phyloP scores from a whole-genome alignment of 805 yeast genomes.

The Isabelozyma gotoi region DNA sequence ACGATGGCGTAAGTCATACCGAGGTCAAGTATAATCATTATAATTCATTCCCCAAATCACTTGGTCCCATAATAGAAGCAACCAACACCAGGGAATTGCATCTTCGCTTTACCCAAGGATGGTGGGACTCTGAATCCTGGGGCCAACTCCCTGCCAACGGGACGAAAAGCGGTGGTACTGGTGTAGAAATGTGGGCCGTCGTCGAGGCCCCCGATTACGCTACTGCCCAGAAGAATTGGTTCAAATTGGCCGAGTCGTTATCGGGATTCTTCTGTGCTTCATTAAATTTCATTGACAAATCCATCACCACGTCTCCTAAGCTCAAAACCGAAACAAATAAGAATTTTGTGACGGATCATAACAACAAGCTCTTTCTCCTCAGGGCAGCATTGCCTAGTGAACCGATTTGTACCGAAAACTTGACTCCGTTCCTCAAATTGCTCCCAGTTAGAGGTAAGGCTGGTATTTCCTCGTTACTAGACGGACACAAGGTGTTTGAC shows the following conservation, averaged over 20 bases:
- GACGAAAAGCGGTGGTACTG: constrained; percentile 79
- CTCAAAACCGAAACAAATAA: constrained; percentile 46
- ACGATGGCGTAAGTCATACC: constrained; percentile 14
- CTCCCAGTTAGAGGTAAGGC: constrained; percentile 91
- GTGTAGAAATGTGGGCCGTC: constrained; percentile 90
- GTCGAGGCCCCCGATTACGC: constrained; percentile 60
- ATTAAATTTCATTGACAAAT: constrained; percentile 78
- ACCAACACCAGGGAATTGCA: constrained; percentile 76
- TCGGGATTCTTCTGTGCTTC: constrained; percentile 96
- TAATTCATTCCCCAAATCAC: constrained; percentile 72
- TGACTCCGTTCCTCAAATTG: constrained; percentile 88
- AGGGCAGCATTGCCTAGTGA: constrained; percentile 92
- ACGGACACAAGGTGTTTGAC: constrained; percentile 89
- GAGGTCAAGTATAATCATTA: constrained; percentile 42
- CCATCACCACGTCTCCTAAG: constrained; percentile 63
- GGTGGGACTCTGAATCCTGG: constrained; percentile 91
- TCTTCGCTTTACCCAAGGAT: constrained; percentile 86
- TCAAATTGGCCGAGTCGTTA: constrained; percentile 63
- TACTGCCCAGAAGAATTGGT: constrained; percentile 69
- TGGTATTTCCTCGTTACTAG: constrained; percentile 80
- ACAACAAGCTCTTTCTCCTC: constrained; percentile 51
- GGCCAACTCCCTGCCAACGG: constrained; percentile 80
- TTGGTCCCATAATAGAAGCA: constrained; percentile 71
- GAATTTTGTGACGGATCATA: constrained; percentile 19
- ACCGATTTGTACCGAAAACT: constrained; percentile 94